Evolutionary conservation across 208 protist genomes (phyloP), one percentile per base, ranked within the genome.

Genomic region (Crithidia mellificae): DNA sequence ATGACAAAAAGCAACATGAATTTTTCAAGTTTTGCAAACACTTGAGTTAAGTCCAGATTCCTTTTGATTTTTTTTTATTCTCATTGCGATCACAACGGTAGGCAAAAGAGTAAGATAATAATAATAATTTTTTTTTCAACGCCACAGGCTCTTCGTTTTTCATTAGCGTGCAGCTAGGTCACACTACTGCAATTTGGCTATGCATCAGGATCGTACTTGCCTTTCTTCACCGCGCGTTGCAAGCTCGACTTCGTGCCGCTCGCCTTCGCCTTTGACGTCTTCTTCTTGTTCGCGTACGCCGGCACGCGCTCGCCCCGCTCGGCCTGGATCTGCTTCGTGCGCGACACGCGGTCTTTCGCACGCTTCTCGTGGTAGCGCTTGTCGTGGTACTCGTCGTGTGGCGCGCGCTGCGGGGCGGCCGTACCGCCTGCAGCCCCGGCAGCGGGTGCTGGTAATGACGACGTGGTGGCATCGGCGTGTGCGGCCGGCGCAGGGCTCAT

Each of bases 261-360:
- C 1, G 25, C 57, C 25, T 67, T 74, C 32, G 41, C 30, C 30
- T 72, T 68, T 2, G 65, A 75, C 11, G 84, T 87, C 67, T 94
- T 94, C 63, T 84, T 80, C 76, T 91, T 94, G 53, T 80, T 80
- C 9, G 84, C 77, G 63, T 94, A 94, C 14, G 78, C 53, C 6
- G 81, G 81, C 36, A 59, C 72, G 0, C 29, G 63, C 27, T 59
- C 56, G 3, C 30, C 43, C 15, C 58, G 53, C 61, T 78, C 66
- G 9, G 71, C 77, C 38, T 84, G 70, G 8, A 76, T 72, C 39
- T 89, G 36, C 67, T 92, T 87, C 19, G 84, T 70, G 12, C 66
- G 63, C 38, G 63, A 54, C 50, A 70, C 39, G 5, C 86, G 85
- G 36, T 85, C 56, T 52, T 86, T 88, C 0, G 77, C 69, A 24